Base-by-base conservation (phyloP, 441 rosid species). In the Melastoma candidum region DNA sequence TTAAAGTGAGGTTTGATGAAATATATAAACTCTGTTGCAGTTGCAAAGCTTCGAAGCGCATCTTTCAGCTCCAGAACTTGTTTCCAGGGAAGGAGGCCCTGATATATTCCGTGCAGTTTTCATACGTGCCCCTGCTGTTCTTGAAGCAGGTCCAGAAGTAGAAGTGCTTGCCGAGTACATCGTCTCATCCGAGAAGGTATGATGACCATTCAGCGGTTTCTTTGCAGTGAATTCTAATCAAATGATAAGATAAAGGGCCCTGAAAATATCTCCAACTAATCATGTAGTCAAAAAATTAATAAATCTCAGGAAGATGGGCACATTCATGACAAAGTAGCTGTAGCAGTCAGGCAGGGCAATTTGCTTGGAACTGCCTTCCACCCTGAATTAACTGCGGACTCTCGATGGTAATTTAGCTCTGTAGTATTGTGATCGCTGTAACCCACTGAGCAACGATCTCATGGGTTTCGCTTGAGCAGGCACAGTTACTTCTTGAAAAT, bases 11-110 rank as follows among this genome's bases (percentile, higher is more conserved):
- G 46, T 52, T 1, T 10, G 56, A 52, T 32, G 39, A 9, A 45
- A 12, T 26, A 13, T 1, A 1, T 8, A 13, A 13, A 17, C 11
- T 52, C 12, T 39, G 6, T 36, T 70, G 4, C 66, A 87, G 97
- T 72, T 85, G 74, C 98, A 92, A 72, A 92, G 97, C 73, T 92
- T 92, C 63, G 98, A 88, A 75, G 82, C 95, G 32, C 94, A 87
- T 57, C 71, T 92, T 57, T 68, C 63, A 49, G 94, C 79, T 51
- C 97, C 94, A 51, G 69, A 58, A 53, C 85, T 92, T 14, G 85
- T 82, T 36, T 67, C 89, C 58, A 65, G 72, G 68, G 98, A 92
- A 75, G 95, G 98, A 46, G 96, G 97, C 22, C 75, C 89, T 12
- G 86, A 80, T 59, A 88, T 85, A 41, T 92, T 67, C 60, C 85